A percentile compares a stretch with the other conserved stretches of the same genome.
phyloP scores from a whole-genome alignment of 1,284 basidiomycete genomes.

The Heterobasidion occidentale region DNA sequence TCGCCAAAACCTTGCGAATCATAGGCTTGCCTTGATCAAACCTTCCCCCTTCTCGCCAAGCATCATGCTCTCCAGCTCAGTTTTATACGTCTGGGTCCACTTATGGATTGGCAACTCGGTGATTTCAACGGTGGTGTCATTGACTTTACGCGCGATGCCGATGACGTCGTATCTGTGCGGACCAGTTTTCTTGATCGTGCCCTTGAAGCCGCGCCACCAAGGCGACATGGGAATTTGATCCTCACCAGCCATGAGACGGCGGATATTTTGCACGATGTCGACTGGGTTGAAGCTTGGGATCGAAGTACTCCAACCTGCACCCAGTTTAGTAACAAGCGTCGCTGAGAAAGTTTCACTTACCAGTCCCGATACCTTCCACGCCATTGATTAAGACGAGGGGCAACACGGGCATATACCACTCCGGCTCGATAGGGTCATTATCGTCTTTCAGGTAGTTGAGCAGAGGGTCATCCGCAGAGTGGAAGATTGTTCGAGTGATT shows the following conservation, averaged over 20 bases:
- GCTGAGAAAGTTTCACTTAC: conserved; percentile 29
- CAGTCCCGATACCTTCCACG: conserved; percentile 96
- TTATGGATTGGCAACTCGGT: conserved; percentile 93
- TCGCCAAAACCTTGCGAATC: not conserved
- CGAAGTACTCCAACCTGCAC: conserved; percentile 89
- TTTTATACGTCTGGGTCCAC: conserved; percentile 94
- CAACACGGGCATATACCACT: conserved; percentile 89
- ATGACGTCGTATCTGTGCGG: conserved; percentile 86
- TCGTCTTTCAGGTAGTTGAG: conserved; percentile 87
- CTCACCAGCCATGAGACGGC: conserved; percentile 82
- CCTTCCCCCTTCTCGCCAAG: conserved; percentile 66
- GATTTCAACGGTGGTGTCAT: conserved; percentile 88
- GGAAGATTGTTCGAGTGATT: conserved; percentile 78
- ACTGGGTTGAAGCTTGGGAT: conserved; percentile 92
- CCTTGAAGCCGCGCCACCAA: conserved; percentile 97
- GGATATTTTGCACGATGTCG: conserved; percentile 87
- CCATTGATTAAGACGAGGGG: conserved; percentile 93
- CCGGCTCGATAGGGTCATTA: conserved; percentile 84
- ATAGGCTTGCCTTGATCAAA: conserved; percentile 47
- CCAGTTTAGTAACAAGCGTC: not conserved
- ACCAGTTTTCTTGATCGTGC: conserved; percentile 73
- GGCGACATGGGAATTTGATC: conserved; percentile 84
- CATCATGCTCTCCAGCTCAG: conserved; percentile 82
- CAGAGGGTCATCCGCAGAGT: conserved; percentile 80
- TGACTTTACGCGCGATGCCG: conserved; percentile 72